Evolutionary conservation across 768 basidiomycete species (phyloP).

Genomic region (Rhodosporidiobolus sp.): DNA sequence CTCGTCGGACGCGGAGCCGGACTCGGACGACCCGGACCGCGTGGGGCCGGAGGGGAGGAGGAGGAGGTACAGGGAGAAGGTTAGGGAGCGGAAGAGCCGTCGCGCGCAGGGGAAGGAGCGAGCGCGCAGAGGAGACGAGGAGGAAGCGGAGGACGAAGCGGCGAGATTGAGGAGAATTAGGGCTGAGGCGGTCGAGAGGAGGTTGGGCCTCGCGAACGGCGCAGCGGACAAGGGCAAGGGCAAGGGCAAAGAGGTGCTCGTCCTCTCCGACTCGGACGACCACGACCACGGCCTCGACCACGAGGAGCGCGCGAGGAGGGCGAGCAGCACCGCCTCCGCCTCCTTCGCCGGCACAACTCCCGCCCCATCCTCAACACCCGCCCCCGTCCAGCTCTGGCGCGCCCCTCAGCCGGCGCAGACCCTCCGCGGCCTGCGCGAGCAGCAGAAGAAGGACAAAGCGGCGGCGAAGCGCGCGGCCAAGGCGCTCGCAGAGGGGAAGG

Average conservation of each 20-base stretch:
- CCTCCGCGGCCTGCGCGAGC: too few relatives aligned
- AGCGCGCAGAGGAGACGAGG: background rate
- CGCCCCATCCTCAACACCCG: too few relatives aligned
- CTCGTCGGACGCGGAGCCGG: slow-evolving; percentile 8
- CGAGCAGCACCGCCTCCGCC: too few relatives aligned
- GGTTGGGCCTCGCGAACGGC: background rate
- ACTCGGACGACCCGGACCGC: slow-evolving; percentile 31
- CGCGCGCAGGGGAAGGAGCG: background rate
- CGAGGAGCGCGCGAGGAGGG: too few relatives aligned
- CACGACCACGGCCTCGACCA: too few relatives aligned
- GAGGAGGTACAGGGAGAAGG: background rate
- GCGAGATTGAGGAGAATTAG: background rate
- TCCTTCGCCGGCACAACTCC: too few relatives aligned
- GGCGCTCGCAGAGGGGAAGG: too few relatives aligned
- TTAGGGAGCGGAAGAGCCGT: background rate
- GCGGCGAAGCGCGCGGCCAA: too few relatives aligned
- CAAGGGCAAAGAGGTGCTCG: background rate
- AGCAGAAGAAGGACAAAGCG: too few relatives aligned
- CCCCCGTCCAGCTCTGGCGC: too few relatives aligned
- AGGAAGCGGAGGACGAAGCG: background rate
- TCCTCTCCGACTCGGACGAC: background rate
- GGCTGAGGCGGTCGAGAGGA: slow-evolving; percentile 9
- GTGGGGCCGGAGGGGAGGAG: background rate
- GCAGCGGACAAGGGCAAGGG: background rate
- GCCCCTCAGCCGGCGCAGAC: too few relatives aligned